Percentiles rank a stretch among this genome's conserved stretches.
Evolutionary conservation across 2,329 filamentous ascomycete genomes (phyloP).

Genomic region (Aspergillus cejpii): DNA sequence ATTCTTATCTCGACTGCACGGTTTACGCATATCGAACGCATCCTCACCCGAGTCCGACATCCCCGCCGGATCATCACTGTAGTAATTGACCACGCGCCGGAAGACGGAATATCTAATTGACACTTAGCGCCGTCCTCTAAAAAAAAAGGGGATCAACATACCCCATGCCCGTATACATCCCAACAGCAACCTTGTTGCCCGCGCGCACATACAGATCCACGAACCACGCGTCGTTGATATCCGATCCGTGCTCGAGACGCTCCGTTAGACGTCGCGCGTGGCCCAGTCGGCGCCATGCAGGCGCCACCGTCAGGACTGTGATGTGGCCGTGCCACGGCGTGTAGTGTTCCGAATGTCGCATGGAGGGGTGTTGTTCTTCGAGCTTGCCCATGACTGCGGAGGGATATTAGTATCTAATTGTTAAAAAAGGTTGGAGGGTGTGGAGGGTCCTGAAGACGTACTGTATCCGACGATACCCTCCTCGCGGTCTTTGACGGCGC

Average conservation of each 20-base stretch:
- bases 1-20: constrained; percentile 71
- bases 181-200: constrained; percentile 80
- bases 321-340: constrained; percentile 99
- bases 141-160: constrained; percentile 34
- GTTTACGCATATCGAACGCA: constrained; percentile 95
- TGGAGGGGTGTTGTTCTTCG: constrained; percentile 72
- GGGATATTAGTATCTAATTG: constrained; percentile 3
- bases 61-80: constrained; percentile 71
- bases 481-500: constrained; percentile 75
- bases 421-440: neutral
- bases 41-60: constrained; percentile 61
- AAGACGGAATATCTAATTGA: constrained; percentile 65
- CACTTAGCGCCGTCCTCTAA: neutral
- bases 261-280: constrained; percentile 78
- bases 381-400: constrained; percentile 87
- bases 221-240: constrained; percentile 83
- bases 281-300: constrained; percentile 74
- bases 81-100: constrained; percentile 83
- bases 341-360: constrained; percentile 74
- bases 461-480: constrained; percentile 94
- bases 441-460: constrained; percentile 42
- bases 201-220: constrained; percentile 89
- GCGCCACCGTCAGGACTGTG: constrained; percentile 87
- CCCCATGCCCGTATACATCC: constrained; percentile 83
- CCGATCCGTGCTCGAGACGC: constrained; percentile 72